Base-by-base conservation (phyloP, 192 early-diverging fungal species). In the Linnemannia hyalina region DNA sequence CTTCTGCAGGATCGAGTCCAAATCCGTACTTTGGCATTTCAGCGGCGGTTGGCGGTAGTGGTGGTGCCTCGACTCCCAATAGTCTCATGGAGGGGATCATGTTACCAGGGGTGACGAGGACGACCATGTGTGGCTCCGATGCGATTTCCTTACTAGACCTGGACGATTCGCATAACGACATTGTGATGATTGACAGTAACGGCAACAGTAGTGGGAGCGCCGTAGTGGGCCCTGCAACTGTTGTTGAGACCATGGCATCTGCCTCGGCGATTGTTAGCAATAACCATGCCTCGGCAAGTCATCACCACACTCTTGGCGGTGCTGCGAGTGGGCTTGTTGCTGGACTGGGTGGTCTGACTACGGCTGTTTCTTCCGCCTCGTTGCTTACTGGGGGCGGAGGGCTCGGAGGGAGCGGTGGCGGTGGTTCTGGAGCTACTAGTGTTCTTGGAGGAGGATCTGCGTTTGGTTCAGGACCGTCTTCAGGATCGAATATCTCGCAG, bases 141-240 rank as follows among this genome's bases (percentile, higher is more conserved):
- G 78, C 83, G 1, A 80, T 85, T 26, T 85, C 83, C 0, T 49
- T 85, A 29, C 47, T 80, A 23, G 77, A 85, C 44, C 63, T 80
- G 60, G 83, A 85, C 1, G 83, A 85, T 46, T 46, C 82, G 0
- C 82, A 75, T 29, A 75, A 85, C 41, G 83, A 85, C 38, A 52
- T 85, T 23, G 78, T 85, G 13, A 77, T 85, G 78, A 80, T 85
- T 47, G 83, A 85, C 70, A 85, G 83, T 71, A 80, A 80, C 44
- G 78, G 78, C 26, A 85, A 85, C 42, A 85, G 78, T 11, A 77
- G 74, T 26, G 70, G 68, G 6, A 73, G 70, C 13, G 75, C 74
- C 9, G 74, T 80, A 10, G 55, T 71, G 10, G 83, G 83, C 13
- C 29, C 78, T 5, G 83, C 83, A 20, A 65, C 80, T 16, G 83